phyloP scores from a whole-genome alignment of 2,329 filamentous ascomycete species.

The Arthrobotrys iridis region DNA sequence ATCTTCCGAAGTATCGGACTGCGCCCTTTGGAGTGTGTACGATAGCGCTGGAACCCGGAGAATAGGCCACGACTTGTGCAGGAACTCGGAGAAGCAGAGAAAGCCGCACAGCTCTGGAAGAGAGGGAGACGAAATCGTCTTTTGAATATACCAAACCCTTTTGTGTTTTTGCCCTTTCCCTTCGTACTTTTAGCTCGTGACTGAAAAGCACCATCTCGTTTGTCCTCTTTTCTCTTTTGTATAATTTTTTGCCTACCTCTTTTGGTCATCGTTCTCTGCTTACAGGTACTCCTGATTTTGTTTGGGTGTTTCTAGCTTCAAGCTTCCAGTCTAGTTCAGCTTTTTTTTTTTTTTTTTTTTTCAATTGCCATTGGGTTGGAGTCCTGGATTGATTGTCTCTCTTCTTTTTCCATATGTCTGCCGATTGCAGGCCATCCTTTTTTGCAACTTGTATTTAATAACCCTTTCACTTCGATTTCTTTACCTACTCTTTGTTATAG shows the following conservation, averaged over 20 bases:
- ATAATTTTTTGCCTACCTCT: slow-evolving; percentile 22
- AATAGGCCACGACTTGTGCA: not conserved
- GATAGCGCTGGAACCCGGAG: slow-evolving; percentile 17
- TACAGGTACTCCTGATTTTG: slow-evolving; percentile 21
- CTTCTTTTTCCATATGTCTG: not conserved
- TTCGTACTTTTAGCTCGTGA: not conserved
- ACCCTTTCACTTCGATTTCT: too few species aligned
- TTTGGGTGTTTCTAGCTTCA: slow-evolving; percentile 38
- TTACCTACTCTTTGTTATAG: too few species aligned
- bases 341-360: slow-evolving; percentile 18
- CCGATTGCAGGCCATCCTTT: not conserved
- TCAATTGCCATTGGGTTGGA: slow-evolving; percentile 50
- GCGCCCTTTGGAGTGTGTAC: slow-evolving; percentile 30
- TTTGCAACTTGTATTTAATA: slow-evolving; percentile 6
- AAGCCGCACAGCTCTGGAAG: too few species aligned
- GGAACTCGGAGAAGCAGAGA: not conserved
- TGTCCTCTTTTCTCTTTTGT: slow-evolving; percentile 24
- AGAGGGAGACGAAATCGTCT: not conserved
- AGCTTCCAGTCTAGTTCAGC: not conserved
- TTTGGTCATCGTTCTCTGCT: slow-evolving; percentile 1
- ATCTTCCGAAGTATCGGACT: slow-evolving; percentile 1
- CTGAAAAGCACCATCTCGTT: slow-evolving; percentile 38
- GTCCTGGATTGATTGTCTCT: slow-evolving; percentile 36
- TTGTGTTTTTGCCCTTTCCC: slow-evolving; percentile 9
- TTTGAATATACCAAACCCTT: slow-evolving; percentile 12